Evolutionary conservation across 352 stramenopile species (phyloP).

Genomic region (Aphanomyces astaci): DNA sequence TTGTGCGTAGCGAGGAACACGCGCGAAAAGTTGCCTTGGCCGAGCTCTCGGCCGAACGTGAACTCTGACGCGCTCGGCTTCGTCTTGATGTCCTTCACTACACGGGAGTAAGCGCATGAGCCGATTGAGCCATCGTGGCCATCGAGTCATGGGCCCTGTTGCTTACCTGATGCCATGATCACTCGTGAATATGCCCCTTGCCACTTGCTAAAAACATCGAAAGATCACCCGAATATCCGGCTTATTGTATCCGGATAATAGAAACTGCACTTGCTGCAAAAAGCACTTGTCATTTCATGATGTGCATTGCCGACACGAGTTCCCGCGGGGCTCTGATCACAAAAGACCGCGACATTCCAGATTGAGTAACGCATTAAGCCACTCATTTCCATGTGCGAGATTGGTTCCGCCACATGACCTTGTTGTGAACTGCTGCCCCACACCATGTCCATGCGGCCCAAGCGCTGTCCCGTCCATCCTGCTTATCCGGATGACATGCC

Average conservation of each 20-base stretch:
- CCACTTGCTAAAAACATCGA: constrained; percentile 4
- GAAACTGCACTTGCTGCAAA: too few species aligned
- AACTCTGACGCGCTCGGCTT: constrained; percentile 78
- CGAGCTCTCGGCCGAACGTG: constrained; percentile 42
- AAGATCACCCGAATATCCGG: constrained; percentile 1
- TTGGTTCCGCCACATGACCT: too few species aligned
- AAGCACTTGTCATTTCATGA: too few species aligned
- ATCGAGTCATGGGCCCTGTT: background rate
- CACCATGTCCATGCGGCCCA: background rate
- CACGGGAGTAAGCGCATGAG: background rate
- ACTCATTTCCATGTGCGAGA: too few species aligned
- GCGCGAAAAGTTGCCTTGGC: constrained; percentile 93
- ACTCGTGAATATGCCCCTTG: background rate
- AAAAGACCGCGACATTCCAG: too few species aligned
- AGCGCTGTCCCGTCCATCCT: background rate
- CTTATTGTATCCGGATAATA: background rate
- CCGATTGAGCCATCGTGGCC: background rate
- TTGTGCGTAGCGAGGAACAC: constrained; percentile 87
- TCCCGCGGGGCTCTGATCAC: too few species aligned
- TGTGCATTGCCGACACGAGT: too few species aligned
- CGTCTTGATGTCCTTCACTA: constrained; percentile 62
- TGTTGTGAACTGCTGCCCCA: too few species aligned
- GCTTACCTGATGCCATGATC: background rate
- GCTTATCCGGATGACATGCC: background rate
- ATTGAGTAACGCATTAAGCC: too few species aligned